A percentile compares a stretch with the other conserved stretches of the same genome.
phyloP scores from a whole-genome alignment of 768 basidiomycete genomes.

The Fomitopsis pulvina region DNA sequence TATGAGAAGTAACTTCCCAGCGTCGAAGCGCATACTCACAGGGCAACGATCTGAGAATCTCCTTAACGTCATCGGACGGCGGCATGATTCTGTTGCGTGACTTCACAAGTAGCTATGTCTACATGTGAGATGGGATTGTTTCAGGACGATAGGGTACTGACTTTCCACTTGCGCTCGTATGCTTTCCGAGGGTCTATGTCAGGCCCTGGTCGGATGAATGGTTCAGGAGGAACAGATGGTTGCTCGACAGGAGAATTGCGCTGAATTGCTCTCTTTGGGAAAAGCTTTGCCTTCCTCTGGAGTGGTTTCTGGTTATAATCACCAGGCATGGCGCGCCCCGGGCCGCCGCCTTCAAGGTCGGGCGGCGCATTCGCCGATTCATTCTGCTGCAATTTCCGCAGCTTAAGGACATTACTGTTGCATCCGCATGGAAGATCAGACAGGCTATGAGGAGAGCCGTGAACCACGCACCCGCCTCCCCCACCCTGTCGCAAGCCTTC shows the following conservation, averaged over 20 bases:
- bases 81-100: background rate
- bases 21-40: background rate
- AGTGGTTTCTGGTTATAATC: background rate
- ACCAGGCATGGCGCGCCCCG: background rate
- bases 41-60: background rate
- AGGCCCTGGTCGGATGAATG: background rate
- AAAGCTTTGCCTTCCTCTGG: background rate
- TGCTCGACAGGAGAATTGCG: background rate
- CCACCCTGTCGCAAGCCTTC: constrained; percentile 49
- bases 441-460: background rate
- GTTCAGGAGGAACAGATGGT: background rate
- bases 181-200: background rate
- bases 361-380: background rate
- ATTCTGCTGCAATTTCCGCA: constrained; percentile 30
- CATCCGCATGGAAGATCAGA: background rate
- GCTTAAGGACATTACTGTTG: constrained; percentile 38
- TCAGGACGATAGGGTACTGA: background rate
- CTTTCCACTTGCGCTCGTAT: background rate
- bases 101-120: background rate
- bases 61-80: background rate
- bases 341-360: background rate
- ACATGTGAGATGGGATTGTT: background rate
- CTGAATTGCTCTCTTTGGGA: background rate
- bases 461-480: constrained; percentile 50
- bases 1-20: too few relatives aligned